Base-by-base conservation (phyloP, 164 flowering plant species). In the Euptelea pleiosperma region DNA sequence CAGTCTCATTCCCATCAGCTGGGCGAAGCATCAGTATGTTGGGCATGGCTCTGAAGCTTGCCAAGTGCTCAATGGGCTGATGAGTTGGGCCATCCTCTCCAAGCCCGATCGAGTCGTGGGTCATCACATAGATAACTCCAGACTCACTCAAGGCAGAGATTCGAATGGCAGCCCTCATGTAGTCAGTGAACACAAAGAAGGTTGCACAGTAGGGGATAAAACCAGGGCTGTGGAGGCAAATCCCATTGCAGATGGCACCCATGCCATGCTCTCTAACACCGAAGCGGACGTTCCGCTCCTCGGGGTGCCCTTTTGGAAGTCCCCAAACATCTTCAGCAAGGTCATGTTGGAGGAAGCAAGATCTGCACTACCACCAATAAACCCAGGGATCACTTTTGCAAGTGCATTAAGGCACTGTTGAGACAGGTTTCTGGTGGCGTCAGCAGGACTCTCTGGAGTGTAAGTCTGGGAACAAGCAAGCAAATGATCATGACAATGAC, bases 41-140 rank as follows among this genome's bases (percentile, higher is more conserved):
- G 43, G 99, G 99, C 99, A 93, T 93, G 47, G 99, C 99, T 49
- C 99, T 80, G 79, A 93, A 90, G 60, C 97, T 90, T n/a, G 97
- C 97, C 69, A 93, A 62, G 64, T 93, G 99, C 74, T 93, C 99
- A 33, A 93, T 81, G 15, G 99, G 99, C 77, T 93, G 97, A 75
- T 93, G 99, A 40, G 99, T 93, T 8, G 99, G 99, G 2, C 99
- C 99, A 77, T 93, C 99, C 72, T 93, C 99, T 65, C 99, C 99
- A 44, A 93, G 93, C 30, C 97, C 99, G 48, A 93, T 91, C 0
- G 97, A 90, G 64, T 93, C 99, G 37, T 93, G 99, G 65, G 99
- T 93, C 97, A 93, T 90, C 50, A 93, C 95, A 63, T 91, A 93
- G 64, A 90, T 88, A 25, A 93, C 97, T 46, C 95, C 78, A 41